Evolutionary conservation across 805 yeast genomes (phyloP).

Genomic region (Metschnikowia drakensbergensis): DNA sequence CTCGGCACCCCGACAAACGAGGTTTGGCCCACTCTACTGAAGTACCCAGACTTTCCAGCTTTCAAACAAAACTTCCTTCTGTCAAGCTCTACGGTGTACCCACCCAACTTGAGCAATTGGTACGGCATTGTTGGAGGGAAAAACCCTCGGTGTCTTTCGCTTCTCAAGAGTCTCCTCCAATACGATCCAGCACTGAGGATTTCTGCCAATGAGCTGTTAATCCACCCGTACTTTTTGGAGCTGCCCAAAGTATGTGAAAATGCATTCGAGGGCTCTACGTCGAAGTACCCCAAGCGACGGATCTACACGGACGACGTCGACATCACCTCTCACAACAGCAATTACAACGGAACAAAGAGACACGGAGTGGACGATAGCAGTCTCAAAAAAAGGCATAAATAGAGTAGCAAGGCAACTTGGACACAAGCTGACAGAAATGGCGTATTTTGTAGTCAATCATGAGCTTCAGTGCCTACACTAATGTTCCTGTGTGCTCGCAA

Average conservation of each 20-base stretch:
- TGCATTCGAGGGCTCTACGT: slow-evolving; percentile 72
- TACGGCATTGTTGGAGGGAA: slow-evolving; percentile 77
- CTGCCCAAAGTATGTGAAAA: slow-evolving; percentile 64
- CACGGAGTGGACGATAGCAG: slow-evolving; percentile 18
- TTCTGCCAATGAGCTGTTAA: slow-evolving; percentile 72
- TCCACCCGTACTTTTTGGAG: slow-evolving; percentile 76
- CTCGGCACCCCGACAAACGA: slow-evolving; percentile 79
- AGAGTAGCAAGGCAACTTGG: background rate
- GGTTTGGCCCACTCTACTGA: slow-evolving; percentile 74
- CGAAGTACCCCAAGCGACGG: slow-evolving; percentile 80
- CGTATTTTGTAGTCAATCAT: too few species aligned
- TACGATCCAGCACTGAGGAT: slow-evolving; percentile 82
- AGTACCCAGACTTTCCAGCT: slow-evolving; percentile 74
- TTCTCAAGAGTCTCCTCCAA: slow-evolving; percentile 61
- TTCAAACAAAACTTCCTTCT: slow-evolving; percentile 45
- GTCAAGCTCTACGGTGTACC: slow-evolving; percentile 48
- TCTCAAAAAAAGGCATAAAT: slow-evolving; percentile 9
- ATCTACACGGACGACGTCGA: slow-evolving; percentile 86
- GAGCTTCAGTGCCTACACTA: background rate
- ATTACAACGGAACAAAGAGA: slow-evolving; percentile 23
- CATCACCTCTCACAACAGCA: slow-evolving; percentile 40
- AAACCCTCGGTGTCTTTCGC: slow-evolving; percentile 61
- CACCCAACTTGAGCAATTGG: slow-evolving; percentile 77
- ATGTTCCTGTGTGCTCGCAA: background rate
- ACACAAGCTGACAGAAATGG: background rate